These are phyloP conservation scores for Blastocystis sp. DNA, from an alignment of 352 stramenopile species.

Conservation along the genomic window DNA sequence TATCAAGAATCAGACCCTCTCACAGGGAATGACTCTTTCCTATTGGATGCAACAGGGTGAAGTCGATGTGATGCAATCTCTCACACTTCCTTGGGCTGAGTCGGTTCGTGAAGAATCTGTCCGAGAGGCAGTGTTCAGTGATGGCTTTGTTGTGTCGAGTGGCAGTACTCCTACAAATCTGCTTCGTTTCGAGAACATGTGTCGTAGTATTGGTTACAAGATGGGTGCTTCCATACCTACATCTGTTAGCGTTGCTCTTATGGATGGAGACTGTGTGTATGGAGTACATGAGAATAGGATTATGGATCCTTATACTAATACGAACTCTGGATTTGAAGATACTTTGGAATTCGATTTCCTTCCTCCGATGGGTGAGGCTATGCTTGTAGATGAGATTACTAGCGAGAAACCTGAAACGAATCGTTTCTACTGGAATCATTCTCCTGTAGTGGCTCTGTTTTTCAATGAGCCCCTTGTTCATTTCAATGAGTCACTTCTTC, in stretches of 20 bases:
- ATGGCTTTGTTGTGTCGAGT: background rate
- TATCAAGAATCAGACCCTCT: background rate
- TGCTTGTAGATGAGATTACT: background rate
- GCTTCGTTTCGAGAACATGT: background rate
- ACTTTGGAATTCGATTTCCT: conserved; percentile 41
- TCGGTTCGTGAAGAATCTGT: background rate
- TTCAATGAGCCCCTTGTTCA: conserved; percentile 4
- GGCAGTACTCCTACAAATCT: background rate
- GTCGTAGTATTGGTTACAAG: background rate
- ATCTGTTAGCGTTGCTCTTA: background rate
- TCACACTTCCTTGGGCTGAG: conserved; percentile 9
- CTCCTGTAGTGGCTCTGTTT: conserved; percentile 34
- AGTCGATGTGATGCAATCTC: background rate
- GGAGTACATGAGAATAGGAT: background rate
- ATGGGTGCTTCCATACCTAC: background rate
- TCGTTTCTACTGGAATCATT: conserved; percentile 24
- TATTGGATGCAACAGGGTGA: background rate
- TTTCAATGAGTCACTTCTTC: background rate
- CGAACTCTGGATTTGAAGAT: background rate
- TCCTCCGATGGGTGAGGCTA: background rate
- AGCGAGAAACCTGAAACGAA: background rate
- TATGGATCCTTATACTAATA: conserved; percentile 14
- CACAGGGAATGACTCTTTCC: background rate
- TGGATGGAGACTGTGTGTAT: conserved; percentile 25
- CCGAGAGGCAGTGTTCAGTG: background rate